A percentile compares a stretch with the other conserved stretches of the same genome.
Conservation (phyloP, 352 stramenopile genomes). For the Discostella stelligera region DNA sequence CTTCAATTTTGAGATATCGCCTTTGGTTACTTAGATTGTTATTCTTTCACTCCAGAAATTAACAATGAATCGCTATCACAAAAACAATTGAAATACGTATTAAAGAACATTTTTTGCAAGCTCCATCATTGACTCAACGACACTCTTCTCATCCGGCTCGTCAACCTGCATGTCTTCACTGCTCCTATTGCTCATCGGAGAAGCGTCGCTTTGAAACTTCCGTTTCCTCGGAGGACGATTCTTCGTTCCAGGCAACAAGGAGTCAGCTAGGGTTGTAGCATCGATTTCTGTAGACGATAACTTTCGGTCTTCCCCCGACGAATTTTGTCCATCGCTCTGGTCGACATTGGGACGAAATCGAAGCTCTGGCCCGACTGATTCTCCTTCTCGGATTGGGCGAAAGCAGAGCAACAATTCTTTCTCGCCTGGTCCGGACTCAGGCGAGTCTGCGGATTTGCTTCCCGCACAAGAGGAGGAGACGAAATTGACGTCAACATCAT, state of each 20-base stretch:
- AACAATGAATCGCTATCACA: too few relatives aligned
- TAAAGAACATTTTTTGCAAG: slow-evolving; percentile 17
- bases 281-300: not conserved
- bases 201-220: slow-evolving; percentile 21
- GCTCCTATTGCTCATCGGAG: slow-evolving; percentile 1
- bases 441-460: slow-evolving; percentile 7
- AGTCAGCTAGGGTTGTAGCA: slow-evolving; percentile 12
- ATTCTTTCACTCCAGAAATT: too few relatives aligned
- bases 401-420: slow-evolving; percentile 77
- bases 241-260: slow-evolving; percentile 6
- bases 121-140: slow-evolving; percentile 37
- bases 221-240: slow-evolving; percentile 34
- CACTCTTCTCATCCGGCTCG: slow-evolving; percentile 33
- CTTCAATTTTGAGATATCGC: too few relatives aligned
- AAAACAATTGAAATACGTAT: slow-evolving; percentile 3
- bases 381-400: slow-evolving; percentile 66
- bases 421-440: slow-evolving; percentile 34
- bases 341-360: slow-evolving; percentile 42
- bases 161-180: slow-evolving; percentile 4
- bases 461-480: not conserved
- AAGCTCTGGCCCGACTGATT: slow-evolving; percentile 53
- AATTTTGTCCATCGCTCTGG: slow-evolving; percentile 8
- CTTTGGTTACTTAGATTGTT: too few relatives aligned
- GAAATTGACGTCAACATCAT: slow-evolving; percentile 42
- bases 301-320: slow-evolving; percentile 16